Base-by-base conservation (phyloP, 2,329 filamentous ascomycete species). In the Diaporthe longicolla region DNA sequence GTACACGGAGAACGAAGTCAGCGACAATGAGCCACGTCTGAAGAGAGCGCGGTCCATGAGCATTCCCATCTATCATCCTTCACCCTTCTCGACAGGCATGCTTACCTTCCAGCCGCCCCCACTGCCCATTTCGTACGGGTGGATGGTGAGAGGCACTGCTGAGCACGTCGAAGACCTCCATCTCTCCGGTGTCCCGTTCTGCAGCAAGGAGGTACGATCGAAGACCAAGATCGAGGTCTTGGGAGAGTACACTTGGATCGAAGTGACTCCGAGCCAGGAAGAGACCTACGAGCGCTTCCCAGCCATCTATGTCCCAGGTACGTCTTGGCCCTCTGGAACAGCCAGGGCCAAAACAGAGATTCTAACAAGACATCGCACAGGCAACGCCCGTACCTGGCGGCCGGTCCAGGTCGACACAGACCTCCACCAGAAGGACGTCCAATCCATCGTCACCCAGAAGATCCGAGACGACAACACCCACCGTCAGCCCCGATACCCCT, bases 211-310 rank as follows among this genome's bases (percentile, higher is more conserved):
- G 19, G 50, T 73, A 5, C 29, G 26, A 4, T 75, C 73, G 0
- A 59, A 52, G 54, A 58, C 19, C 13, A 29, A 11, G n/a, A 54
- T 73, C 19, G 50, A 73, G 24, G 71, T 75, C 1, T 29, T 75
- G 50, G 58, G 57, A 17, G 73, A 75, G 48, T 75, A 75, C 66
- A 75, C 73, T 3, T 75, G 73, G 73, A 66, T 75, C 32, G 37
- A 71, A 24, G 19, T 63, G 19, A 74, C 73, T 0, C 61, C 63
- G 7, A 69, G 73, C 57, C 73, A 74, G 29, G n/a, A 72, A 11
- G n/a, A 43, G n/a, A 69, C 15, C 9, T 35, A n/a, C 3, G 43
- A 55, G 4, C 40, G 4, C 7, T 75, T 66, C 15, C 73, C 73
- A 40, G 65, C 71, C 17, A 58, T 73, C 13, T 75, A 75, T 24